A percentile compares a stretch with the other conserved stretches of the same genome.
These are phyloP conservation scores for Cladosporium sp. DNA, from an alignment of 2,329 filamentous ascomycete genomes.

Conservation along the genomic window DNA sequence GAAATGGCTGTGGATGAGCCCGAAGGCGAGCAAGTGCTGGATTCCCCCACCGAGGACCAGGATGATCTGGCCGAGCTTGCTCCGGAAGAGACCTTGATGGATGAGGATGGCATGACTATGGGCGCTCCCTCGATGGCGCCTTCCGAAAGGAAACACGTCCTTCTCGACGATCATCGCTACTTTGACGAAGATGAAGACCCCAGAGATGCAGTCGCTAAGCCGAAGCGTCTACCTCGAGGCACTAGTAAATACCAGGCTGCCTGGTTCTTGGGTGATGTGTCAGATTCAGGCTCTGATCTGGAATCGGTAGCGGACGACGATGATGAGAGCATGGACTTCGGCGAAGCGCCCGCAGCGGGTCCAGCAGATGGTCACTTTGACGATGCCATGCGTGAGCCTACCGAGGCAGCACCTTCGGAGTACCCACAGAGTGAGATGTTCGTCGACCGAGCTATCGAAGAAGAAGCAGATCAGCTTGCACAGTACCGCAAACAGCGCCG, in stretches of 20 bases:
- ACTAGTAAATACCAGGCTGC: slow-evolving; percentile 93
- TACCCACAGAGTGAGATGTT: slow-evolving; percentile 95
- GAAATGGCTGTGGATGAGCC: slow-evolving; percentile 66
- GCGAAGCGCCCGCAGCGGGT: slow-evolving; percentile 46
- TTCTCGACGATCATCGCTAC: slow-evolving; percentile 96
- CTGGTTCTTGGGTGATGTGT: slow-evolving; percentile 83
- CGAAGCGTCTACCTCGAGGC: slow-evolving; percentile 78
- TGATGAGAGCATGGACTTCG: slow-evolving; percentile 52
- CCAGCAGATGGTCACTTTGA: slow-evolving; percentile 72
- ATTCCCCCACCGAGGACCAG: slow-evolving; percentile 69
- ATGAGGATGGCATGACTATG: slow-evolving; percentile 47
- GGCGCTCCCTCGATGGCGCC: slow-evolving; percentile 48
- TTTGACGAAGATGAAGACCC: slow-evolving; percentile 79
- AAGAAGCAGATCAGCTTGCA: slow-evolving; percentile 76
- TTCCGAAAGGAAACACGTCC: slow-evolving; percentile 68
- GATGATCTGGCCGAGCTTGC: slow-evolving; percentile 81
- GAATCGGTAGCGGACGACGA: slow-evolving; percentile 60
- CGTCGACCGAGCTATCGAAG: slow-evolving; percentile 70
- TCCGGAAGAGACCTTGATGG: slow-evolving; percentile 79
- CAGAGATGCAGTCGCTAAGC: slow-evolving; percentile 53
- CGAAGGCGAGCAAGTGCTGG: slow-evolving; percentile 56
- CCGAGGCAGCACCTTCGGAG: slow-evolving; percentile 68
- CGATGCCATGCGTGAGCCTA: slow-evolving; percentile 47
- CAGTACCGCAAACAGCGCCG: slow-evolving; percentile 75
- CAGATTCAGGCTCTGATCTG: slow-evolving; percentile 79